Evolutionary conservation across 495 filamentous ascomycete genomes (phyloP).

Genomic region (Aspergillus funiculosus): DNA sequence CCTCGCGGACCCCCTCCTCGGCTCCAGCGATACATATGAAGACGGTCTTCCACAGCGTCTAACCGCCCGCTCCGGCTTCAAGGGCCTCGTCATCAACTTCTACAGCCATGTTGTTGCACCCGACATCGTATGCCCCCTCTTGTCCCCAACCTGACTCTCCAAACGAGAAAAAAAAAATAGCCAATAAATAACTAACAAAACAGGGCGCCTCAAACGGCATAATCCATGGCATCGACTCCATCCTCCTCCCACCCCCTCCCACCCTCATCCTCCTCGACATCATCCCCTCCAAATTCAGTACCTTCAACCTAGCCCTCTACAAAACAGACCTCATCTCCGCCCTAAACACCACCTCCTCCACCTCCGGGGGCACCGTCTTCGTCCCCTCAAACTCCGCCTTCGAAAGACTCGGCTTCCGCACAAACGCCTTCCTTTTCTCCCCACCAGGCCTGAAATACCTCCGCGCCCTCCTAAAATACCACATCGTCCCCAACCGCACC

Average conservation of each 20-base stretch:
- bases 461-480: constrained; percentile 16
- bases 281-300: constrained; percentile 69
- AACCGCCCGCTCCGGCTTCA: constrained; percentile 49
- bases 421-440: constrained; percentile 20
- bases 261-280: constrained; percentile 55
- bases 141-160: constrained; percentile 1
- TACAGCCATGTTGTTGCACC: constrained; percentile 57
- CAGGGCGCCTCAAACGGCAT: constrained; percentile 66
- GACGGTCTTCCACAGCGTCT: constrained; percentile 59
- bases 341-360: constrained; percentile 61
- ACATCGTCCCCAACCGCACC: constrained; percentile 58
- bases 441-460: constrained; percentile 13
- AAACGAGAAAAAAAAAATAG: background rate
- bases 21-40: constrained; percentile 17
- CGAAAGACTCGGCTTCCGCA: constrained; percentile 6
- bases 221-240: constrained; percentile 65
- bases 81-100: constrained; percentile 66
- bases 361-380: constrained; percentile 48
- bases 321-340: constrained; percentile 59
- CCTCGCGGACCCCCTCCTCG: constrained; percentile 50
- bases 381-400: constrained; percentile 20
- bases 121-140: constrained; percentile 50
- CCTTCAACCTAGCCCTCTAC: constrained; percentile 61
- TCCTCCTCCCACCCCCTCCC: constrained; percentile 68
- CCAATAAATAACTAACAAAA: constrained; percentile 12